These are phyloP conservation scores for Geotrichum aggregatum DNA, from an alignment of 1,139 yeast species.

Conservation along the genomic window DNA sequence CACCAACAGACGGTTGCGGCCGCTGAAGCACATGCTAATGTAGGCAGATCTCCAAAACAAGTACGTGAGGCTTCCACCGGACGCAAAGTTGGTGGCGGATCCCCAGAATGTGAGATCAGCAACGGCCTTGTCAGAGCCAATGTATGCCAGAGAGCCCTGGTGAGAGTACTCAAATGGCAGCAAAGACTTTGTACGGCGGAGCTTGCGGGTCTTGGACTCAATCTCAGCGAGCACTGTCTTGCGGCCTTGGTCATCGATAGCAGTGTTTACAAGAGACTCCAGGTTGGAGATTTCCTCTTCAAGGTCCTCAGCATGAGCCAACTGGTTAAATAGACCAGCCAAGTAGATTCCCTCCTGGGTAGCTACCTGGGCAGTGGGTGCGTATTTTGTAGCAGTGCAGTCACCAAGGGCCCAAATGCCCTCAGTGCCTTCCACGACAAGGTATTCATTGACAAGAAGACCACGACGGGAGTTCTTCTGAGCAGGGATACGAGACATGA, in stretches of 20 bases:
- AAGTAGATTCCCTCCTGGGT: constrained; percentile 87
- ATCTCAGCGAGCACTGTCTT: constrained; percentile 38
- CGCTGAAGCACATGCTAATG: constrained; percentile 85
- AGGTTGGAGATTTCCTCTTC: constrained; percentile 43
- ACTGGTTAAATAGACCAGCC: constrained; percentile 63
- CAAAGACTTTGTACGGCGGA: constrained; percentile 62
- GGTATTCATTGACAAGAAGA: constrained; percentile 72
- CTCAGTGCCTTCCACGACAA: constrained; percentile 78
- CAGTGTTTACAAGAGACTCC: constrained; percentile 42
- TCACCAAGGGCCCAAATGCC: constrained; percentile 90
- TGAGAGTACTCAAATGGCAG: constrained; percentile 65
- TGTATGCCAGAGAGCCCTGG: constrained; percentile 61
- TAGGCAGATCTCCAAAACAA: constrained; percentile 94
- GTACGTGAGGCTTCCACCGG: constrained; percentile 84
- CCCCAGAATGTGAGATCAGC: constrained; percentile 84
- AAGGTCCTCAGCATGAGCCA: constrained; percentile 64
- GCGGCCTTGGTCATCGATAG: constrained; percentile 35
- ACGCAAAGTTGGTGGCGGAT: constrained; percentile 66
- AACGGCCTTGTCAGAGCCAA: constrained; percentile 88
- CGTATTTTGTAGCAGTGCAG: constrained; percentile 82
- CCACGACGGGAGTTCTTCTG: constrained; percentile 91
- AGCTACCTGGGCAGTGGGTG: constrained; percentile 97
- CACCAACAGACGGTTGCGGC: constrained; percentile 80
- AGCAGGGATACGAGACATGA: constrained; percentile 67
- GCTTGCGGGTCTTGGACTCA: constrained; percentile 41